Percentiles rank a stretch among this genome's conserved stretches.
Evolutionary conservation across 345 rosid genomes (phyloP).

Genomic region (Corymbia maculata): DNA sequence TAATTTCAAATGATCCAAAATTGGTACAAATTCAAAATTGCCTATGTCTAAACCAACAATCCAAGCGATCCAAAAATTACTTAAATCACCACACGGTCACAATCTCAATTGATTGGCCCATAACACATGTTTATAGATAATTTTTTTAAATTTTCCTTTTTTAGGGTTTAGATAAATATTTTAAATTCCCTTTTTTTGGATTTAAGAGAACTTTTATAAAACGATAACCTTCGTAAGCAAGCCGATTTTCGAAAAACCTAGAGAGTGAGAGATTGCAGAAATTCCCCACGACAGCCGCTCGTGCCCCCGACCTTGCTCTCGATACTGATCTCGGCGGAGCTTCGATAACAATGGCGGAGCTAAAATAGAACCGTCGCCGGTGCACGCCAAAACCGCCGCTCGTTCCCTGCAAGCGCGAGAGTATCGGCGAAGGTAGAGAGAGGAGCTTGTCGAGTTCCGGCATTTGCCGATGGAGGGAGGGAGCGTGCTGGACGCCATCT

Average conservation of each 20-base stretch:
- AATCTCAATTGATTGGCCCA: too few species aligned
- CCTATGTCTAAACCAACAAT: too few species aligned
- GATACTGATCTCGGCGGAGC: neutral
- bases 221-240: neutral
- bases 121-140: too few species aligned
- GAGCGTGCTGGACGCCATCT: slow-evolving; percentile 36
- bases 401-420: neutral
- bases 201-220: neutral
- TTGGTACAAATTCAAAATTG: too few species aligned
- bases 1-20: too few species aligned
- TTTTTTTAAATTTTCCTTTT: too few species aligned
- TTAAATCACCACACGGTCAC: too few species aligned
- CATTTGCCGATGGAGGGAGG: slow-evolving; percentile 41
- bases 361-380: neutral
- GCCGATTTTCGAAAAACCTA: neutral
- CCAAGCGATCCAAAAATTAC: too few species aligned
- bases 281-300: neutral
- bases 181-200: neutral
- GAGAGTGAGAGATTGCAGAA: neutral
- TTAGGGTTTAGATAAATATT: too few species aligned
- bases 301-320: neutral
- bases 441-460: neutral
- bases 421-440: neutral
- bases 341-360: neutral
- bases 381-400: neutral